Evolutionary conservation across 1,139 yeast species (phyloP).

Genomic region (Yamadazyma taylorii): DNA sequence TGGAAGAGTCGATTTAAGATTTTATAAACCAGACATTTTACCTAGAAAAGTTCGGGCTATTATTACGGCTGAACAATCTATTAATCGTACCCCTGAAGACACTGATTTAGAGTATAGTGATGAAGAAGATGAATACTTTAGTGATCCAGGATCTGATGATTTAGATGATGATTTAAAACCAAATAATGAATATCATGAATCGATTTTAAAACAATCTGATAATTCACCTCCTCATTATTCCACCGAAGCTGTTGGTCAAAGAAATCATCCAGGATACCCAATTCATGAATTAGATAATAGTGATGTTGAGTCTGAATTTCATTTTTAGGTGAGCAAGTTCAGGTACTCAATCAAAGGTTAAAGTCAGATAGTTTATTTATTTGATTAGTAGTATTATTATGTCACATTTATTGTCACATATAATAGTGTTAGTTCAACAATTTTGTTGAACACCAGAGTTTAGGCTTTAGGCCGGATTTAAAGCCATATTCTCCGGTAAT

Average conservation of each 20-base stretch:
- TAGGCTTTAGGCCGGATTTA: no score
- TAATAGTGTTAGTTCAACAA: no score
- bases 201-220: not conserved
- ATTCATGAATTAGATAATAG: slow-evolving; percentile 1
- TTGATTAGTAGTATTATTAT: no score
- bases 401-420: no score
- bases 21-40: slow-evolving; percentile 44
- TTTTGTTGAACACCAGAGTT: no score
- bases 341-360: no score
- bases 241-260: slow-evolving; percentile 3
- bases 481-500: no score
- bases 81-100: slow-evolving; percentile 15
- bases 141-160: slow-evolving; percentile 1
- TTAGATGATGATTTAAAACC: not conserved
- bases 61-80: slow-evolving; percentile 42
- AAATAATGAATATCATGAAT: not conserved
- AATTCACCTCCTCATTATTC: slow-evolving; percentile 9
- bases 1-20: slow-evolving; percentile 47
- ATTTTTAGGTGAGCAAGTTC: slow-evolving; percentile 14
- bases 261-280: slow-evolving; percentile 1
- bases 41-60: slow-evolving; percentile 37
- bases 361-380: no score
- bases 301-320: slow-evolving; percentile 14
- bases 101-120: slow-evolving; percentile 16
- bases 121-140: slow-evolving; percentile 5